Evolutionary conservation across 1,139 yeast species (phyloP), one percentile per base, ranked within the genome.

Genomic region (Nadsonia starkeyi-henricii): DNA sequence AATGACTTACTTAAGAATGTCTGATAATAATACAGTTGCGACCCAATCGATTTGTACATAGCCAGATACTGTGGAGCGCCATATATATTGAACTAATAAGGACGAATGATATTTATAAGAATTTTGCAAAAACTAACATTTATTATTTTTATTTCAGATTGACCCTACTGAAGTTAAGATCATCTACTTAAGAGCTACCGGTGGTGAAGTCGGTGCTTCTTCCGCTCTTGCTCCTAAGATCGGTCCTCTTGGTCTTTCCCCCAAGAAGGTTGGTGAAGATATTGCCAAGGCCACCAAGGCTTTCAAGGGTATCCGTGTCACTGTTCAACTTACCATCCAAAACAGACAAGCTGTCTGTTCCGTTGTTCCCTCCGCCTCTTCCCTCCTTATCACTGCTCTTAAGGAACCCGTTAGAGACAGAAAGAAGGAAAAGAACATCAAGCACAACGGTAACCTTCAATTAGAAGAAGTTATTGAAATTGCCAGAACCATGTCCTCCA

Each of bases 231-330:
- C 98, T 66, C 98, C 98, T 72, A 91, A 91, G 88, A 91, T 91
- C 71, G 99, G 99, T 85, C 99, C 99, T 66, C 86, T 91, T 71
- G 99, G 99, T 88, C 81, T 91, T 68, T 89, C 97, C 58, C 97
- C 98, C 80, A 91, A 91, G 95, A 91, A 91, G 85, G 96, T 93
- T 70, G 99, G 99, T 86, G 99, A 91, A 77, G 98, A 91, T 73
- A 91, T 91, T 68, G 98, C 98, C 75, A 93, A 93, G 84, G 98
- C 98, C 72, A 91, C 98, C 78, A 85, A 86, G 79, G 81, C 82
- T 71, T 91, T 80, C 93, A 89, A 89, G 78, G 99, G 99, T 80
- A 89, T 91, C 68, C 86, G 91, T 75, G 98, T 91, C 70, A 91
- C 98, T 65, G 97, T 93, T 61, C 95, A 86, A 78, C 83, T 93